phyloP scores from a whole-genome alignment of 2,329 filamentous ascomycete genomes.

The Microsporum canis region DNA sequence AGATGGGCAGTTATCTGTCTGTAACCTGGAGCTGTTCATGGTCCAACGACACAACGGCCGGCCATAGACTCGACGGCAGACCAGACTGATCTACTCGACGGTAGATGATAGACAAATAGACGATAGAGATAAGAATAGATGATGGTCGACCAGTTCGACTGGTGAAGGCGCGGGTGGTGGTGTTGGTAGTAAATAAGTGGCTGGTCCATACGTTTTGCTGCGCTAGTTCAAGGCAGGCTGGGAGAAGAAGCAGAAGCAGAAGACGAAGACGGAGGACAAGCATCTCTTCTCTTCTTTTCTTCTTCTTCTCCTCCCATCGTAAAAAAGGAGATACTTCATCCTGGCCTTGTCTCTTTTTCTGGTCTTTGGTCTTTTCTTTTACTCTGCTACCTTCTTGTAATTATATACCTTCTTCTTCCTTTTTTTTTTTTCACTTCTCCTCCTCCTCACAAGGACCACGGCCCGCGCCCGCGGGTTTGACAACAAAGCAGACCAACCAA shows the following conservation, averaged over 20 bases:
- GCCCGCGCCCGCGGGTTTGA: neutral
- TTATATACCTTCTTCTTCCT: neutral
- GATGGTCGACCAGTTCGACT: no score
- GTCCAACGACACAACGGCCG: no score
- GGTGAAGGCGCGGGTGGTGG: neutral
- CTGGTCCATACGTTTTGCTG: neutral
- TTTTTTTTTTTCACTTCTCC: neutral
- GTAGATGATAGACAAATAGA: no score
- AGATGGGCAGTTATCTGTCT: no score
- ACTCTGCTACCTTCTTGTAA: neutral
- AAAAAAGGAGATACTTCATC: neutral
- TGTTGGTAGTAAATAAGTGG: neutral
- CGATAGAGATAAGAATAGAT: no score
- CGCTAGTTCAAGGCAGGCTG: neutral
- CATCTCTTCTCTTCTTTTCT: neutral
- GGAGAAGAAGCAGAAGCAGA: neutral
- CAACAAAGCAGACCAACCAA: slow-evolving; percentile 1
- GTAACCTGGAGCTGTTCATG: no score
- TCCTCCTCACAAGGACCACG: neutral
- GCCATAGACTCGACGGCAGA: no score
- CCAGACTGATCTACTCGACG: no score
- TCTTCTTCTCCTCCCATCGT: neutral
- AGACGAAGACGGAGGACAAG: neutral
- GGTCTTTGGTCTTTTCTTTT: neutral
- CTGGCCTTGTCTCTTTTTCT: neutral